A percentile compares a stretch with the other conserved stretches of the same genome.
Evolutionary conservation across 371 early-diverging fungal genomes (phyloP).

Genomic region (Fennellomyces sp.): DNA sequence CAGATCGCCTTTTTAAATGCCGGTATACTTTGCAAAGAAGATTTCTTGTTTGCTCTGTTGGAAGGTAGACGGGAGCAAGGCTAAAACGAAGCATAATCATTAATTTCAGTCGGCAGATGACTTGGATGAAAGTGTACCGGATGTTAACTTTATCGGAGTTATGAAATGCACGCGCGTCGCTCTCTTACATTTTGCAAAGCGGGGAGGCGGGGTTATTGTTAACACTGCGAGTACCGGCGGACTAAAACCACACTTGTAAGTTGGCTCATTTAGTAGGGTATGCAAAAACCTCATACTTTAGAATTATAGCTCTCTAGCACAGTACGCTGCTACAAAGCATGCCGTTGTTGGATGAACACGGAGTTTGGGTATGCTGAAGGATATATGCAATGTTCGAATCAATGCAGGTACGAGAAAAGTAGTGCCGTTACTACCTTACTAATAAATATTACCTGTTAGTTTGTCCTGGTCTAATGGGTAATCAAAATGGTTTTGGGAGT

Average conservation of each 20-base stretch:
- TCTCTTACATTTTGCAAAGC: slow-evolving; percentile 34
- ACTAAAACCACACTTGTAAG: not conserved
- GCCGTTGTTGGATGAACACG: slow-evolving; percentile 31
- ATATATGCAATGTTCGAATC: slow-evolving; percentile 41
- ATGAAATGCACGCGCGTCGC: slow-evolving; percentile 54
- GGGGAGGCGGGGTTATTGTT: slow-evolving; percentile 55
- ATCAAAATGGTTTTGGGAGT: no score
- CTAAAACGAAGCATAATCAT: no score
- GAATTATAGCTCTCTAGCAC: not conserved
- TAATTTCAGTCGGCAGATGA: no score
- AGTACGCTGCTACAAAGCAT: slow-evolving; percentile 25
- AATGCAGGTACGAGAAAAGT: slow-evolving; percentile 39
- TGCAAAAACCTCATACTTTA: no score
- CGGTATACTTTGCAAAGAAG: slow-evolving; percentile 25
- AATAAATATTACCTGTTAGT: no score
- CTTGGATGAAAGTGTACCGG: slow-evolving; percentile 43
- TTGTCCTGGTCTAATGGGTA: no score
- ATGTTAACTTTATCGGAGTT: slow-evolving; percentile 69
- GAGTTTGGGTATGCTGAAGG: slow-evolving; percentile 15
- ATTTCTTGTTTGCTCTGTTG: slow-evolving; percentile 26
- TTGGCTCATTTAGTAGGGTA: no score
- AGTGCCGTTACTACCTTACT: no score
- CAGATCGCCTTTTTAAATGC: slow-evolving; percentile 21
- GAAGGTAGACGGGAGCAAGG: no score
- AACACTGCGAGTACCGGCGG: slow-evolving; percentile 31